A percentile compares a stretch with the other conserved stretches of the same genome.
These are phyloP conservation scores for cucumber (Cucumis sativus) DNA, from an alignment of 306 rosid species.

Conservation along the genomic window DNA sequence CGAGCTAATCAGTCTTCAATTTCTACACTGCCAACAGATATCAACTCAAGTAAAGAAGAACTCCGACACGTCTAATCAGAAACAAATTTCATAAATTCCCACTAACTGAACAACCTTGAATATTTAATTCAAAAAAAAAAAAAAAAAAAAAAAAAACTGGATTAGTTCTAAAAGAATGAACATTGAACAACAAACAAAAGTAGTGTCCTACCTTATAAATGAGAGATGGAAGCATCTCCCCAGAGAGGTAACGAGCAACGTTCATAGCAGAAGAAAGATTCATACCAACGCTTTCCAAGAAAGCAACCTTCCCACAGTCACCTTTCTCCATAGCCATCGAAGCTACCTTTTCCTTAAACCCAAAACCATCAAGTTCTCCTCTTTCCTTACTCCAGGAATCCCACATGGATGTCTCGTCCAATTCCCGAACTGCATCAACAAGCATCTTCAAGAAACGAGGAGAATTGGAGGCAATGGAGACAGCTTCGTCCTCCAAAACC, in stretches of 20 bases:
- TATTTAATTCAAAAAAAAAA: too few species aligned
- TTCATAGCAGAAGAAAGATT: conserved; percentile 68
- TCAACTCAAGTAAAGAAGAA: neutral
- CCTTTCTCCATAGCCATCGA: conserved; percentile 51
- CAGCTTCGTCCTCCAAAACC: conserved; percentile 37
- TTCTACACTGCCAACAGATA: neutral
- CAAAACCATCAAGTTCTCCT: conserved; percentile 3
- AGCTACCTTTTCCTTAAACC: conserved; percentile 45
- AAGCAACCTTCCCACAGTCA: conserved; percentile 65
- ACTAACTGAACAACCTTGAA: neutral
- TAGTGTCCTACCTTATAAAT: conserved; percentile 29
- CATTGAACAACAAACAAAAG: neutral
- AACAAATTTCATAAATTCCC: neutral
- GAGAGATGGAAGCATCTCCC: conserved; percentile 45
- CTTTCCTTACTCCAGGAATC: conserved; percentile 3
- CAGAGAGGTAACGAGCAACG: conserved; percentile 49
- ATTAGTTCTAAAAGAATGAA: too few species aligned
- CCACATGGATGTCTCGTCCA: conserved; percentile 58
- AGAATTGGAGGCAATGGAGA: conserved; percentile 31
- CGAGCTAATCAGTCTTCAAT: neutral
- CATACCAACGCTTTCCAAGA: conserved; percentile 67
- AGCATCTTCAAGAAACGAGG: conserved; percentile 53
- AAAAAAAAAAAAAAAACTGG: too few species aligned
- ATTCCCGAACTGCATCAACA: conserved; percentile 51
- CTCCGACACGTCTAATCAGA: neutral